Evolutionary conservation across 2,329 filamentous ascomycete species (phyloP), one percentile per base, ranked within the genome.

Genomic region (Colletotrichum sublineola): DNA sequence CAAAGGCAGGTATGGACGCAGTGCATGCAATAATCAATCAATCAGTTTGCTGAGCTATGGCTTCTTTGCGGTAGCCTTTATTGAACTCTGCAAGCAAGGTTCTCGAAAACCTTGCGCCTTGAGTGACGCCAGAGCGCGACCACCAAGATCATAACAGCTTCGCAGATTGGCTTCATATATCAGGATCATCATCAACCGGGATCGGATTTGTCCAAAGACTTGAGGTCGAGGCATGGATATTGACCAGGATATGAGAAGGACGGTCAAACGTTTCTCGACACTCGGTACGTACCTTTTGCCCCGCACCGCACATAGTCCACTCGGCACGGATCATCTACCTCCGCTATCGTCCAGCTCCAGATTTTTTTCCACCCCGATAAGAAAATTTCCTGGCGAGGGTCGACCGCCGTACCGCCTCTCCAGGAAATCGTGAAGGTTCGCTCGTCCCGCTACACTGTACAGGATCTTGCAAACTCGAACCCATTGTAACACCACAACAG

Each of bases 331-430:
- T 67, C 36, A 73, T 67, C 62, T 36, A 14, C 2, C 0, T 5
- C 71, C 71, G 71, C 62, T 73, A 73, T 73, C 69, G 42, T n/a
- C n/a, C 8, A 31, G 33, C 61, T 58, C 62, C 60, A 48, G 67
- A 29, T 60, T 64, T 65, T 56, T 71, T 64, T 72, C 14, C 29
- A 1, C 18, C 68, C 24, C 71, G 71, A 73, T 73, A 73, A 73
- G 71, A 72, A 73, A 73, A 71, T 73, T 73, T 69, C 69, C 71
- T 61, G 52, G 57, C 52, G 63, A 31, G 33, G 40, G 38, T 52
- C 36, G 50, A 48, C 60, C 44, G 36, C n/a, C 29, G 56, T 24
- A n/a, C 29, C 33, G 56, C 40, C 40, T 31, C n/a, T 14, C 2
- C 20, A 38, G 48, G 53, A 65, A n/a, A 29, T 48, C 38, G 42